Base-by-base conservation (phyloP, 345 rosid species). In the Boechera divaricarpa region DNA sequence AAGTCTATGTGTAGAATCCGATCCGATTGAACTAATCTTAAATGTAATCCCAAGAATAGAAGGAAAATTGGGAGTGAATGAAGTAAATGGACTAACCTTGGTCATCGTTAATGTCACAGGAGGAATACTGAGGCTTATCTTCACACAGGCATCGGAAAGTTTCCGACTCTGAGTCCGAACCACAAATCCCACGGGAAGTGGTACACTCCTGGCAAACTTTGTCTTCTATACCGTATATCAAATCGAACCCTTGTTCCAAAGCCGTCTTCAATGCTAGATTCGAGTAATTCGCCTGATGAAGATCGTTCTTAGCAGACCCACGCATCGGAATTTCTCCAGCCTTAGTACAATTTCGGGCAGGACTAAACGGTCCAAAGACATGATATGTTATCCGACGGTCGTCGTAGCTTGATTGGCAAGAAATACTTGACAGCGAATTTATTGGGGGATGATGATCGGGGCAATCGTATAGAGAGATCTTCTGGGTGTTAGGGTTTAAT, bases 161-260 rank as follows among this genome's bases (percentile, higher is more conserved):
- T 7, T 4, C 38, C 2, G 69, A 10, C 0, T 0, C 16, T 9
- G 9, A 0, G 31, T 82, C 77, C 21, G 82, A 53, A 11, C 92
- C 96, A 62, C 93, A 88, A 9, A 73, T 24, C 26, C 95, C 93
- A 0, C 13, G 3, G 1, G 91, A 81, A 2, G 0, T 7, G 9
- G 5, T 0, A 9, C 93, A 92, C 0, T 0, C 1, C 0, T 2
- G 11, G 71, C 97, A 88, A 5, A 0, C 1, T 0, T 0, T 0
- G 0, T 41, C 9, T 13, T 73, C 11, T 10, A 73, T 7, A 0
- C 0, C 16, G 32, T 75, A 79, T 5, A 4, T n/a, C 21, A 83
- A 41, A 0, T 70, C 68, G 13, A 87, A 90, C 44, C 87, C 87
- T 32, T 7, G 0, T n/a, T 7, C 0, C 59, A 86, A 1, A 42